Evolutionary conservation across 345 rosid species (phyloP).

Genomic region (Dipteronia sinensis): DNA sequence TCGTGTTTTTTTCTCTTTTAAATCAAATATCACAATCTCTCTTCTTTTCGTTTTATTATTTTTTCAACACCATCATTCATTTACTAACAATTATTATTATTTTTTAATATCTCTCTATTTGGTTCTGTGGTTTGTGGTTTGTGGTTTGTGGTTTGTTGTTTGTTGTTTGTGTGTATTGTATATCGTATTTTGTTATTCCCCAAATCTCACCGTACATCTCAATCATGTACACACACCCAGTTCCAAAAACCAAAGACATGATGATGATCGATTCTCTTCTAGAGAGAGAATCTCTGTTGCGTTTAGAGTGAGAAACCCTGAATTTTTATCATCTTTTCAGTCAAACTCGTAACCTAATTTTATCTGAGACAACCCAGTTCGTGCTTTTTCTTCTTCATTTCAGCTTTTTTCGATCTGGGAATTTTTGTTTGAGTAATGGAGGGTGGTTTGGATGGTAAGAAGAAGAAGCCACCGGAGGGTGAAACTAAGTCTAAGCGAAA

Average conservation of each 20-base stretch:
- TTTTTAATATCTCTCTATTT: not conserved
- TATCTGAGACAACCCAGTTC: not conserved
- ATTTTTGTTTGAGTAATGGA: slow-evolving; percentile 39
- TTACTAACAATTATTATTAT: slow-evolving; percentile 7
- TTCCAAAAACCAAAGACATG: not conserved
- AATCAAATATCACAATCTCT: slow-evolving; percentile 28
- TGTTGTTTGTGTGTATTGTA: slow-evolving; percentile 23
- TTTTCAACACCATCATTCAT: slow-evolving; percentile 15
- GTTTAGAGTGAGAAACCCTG: slow-evolving; percentile 26
- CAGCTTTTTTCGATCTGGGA: not conserved
- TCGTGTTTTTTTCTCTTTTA: slow-evolving; percentile 27
- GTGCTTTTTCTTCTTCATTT: not conserved
- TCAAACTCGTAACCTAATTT: slow-evolving; percentile 35
- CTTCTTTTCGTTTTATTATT: slow-evolving; percentile 18
- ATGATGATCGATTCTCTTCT: slow-evolving; percentile 18
- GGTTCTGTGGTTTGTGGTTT: not conserved
- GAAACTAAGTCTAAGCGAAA: slow-evolving; percentile 72
- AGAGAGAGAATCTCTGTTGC: slow-evolving; percentile 29
- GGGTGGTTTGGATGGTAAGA: slow-evolving; percentile 52
- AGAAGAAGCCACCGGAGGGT: slow-evolving; percentile 65
- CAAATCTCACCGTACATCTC: slow-evolving; percentile 64
- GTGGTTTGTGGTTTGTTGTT: slow-evolving; percentile 15
- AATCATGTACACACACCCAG: slow-evolving; percentile 44
- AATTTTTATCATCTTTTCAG: slow-evolving; percentile 33
- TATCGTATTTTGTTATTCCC: slow-evolving; percentile 30